Evolutionary conservation across 352 stramenopile species (phyloP), one percentile per base, ranked within the genome.

Genomic region (Blastocystis sp.): DNA sequence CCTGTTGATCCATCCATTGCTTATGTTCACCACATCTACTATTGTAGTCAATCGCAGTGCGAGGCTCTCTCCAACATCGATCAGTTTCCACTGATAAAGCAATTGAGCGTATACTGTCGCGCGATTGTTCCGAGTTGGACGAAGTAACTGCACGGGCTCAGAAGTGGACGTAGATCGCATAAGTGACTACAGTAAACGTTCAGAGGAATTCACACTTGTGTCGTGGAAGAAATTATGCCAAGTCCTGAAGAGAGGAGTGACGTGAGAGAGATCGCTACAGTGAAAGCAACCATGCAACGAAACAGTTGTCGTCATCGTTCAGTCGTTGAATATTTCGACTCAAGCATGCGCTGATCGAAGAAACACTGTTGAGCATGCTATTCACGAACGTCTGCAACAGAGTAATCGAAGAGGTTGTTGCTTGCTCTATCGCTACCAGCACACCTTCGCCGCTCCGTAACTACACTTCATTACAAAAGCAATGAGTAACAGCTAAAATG

Each of bases 31-130:
- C 5, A 85, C 73, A 26, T 66, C 47, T 18, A 85, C 34, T 18
- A 24, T 47, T 4, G 26, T 37, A 43, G 59, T 85, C 26, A 53
- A 54, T 7, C 55, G 53, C 47, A 65, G 53, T 39, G 3, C 18
- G 39, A 85, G 56, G 30, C 34, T 41, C 56, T 85, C 73, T 13
- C 50, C 53, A 18, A 37, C 30, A 45, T 85, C 73, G 56, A 85
- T 85, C 18, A 85, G 73, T 37, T 85, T 85, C 73, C 73, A 85
- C 39, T 62, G 47, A 43, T 85, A 85, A 3, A 85, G 56, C 13
- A 85, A 55, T 39, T 47, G 73, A 24, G 68, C n/a, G 50, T 85
- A 85, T 16, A 53, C 73, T 3, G 50, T 54, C 8, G 43, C 55
- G 3, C 50, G 73, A 37, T 85, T 85, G 39, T 37, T 45, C n/a